phyloP scores from a whole-genome alignment of 2,329 filamentous ascomycete species.

The Trichoderma citrinoviride region DNA sequence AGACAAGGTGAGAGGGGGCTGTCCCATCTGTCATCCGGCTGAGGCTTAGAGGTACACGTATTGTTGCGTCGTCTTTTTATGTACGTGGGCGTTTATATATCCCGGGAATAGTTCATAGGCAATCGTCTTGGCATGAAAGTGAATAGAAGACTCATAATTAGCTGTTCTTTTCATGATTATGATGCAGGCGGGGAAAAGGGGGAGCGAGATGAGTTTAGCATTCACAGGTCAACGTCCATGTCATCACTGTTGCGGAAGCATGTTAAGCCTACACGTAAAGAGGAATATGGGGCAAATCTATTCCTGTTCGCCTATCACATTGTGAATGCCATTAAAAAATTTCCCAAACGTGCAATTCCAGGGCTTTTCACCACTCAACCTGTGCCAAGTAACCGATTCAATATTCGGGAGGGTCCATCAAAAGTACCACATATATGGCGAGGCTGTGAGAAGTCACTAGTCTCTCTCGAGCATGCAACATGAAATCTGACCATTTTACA shows the following conservation, averaged over 20 bases:
- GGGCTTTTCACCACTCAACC: neutral
- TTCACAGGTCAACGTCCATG: neutral
- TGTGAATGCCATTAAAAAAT: neutral
- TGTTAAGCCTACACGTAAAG: neutral
- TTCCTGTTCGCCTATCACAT: neutral
- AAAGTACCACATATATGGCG: neutral
- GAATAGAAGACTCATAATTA: neutral
- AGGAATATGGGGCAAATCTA: neutral
- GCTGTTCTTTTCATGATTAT: neutral
- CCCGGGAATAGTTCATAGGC: neutral
- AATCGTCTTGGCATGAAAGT: neutral
- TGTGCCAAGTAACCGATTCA: neutral
- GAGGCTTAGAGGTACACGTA: conserved; percentile 4
- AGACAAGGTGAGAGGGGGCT: conserved; percentile 65
- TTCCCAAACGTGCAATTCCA: conserved; percentile 19
- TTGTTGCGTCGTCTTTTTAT: neutral
- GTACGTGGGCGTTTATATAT: conserved; percentile 20
- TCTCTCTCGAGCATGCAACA: neutral
- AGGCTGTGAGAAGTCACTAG: neutral
- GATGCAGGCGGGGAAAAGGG: neutral
- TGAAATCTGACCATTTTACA: conserved; percentile 25
- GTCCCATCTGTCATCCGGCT: conserved; percentile 53
- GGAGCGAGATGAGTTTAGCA: neutral
- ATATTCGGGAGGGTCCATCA: neutral
- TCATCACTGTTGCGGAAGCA: neutral